These are phyloP conservation scores for Fusarium sacchari DNA, from an alignment of 2,329 filamentous ascomycete species.

Conservation along the genomic window DNA sequence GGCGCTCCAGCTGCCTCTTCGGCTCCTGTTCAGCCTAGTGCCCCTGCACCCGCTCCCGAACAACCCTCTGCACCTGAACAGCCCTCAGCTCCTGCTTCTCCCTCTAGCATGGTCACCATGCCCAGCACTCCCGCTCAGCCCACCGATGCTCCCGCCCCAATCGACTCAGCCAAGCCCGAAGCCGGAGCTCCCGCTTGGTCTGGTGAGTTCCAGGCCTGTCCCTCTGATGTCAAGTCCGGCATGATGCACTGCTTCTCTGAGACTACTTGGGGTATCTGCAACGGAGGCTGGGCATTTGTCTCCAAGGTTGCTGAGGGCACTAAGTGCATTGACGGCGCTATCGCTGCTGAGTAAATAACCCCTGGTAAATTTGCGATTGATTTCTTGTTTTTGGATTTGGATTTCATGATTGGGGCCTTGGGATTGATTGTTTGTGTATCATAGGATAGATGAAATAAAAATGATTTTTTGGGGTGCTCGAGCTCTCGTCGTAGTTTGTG, in stretches of 20 bases:
- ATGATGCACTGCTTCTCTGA: conserved; percentile 30
- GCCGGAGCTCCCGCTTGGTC: conserved; percentile 20
- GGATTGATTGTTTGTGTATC: not conserved
- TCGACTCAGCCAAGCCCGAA: not conserved
- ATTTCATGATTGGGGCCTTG: fast-evolving
- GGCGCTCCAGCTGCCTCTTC: not conserved
- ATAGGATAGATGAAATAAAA: not conserved
- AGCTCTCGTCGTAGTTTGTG: not conserved
- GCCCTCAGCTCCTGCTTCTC: not conserved
- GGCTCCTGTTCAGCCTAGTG: not conserved
- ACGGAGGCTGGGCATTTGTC: conserved; percentile 35
- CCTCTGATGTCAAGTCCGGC: conserved; percentile 2
- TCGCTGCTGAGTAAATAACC: not conserved
- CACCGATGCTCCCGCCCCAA: not conserved
- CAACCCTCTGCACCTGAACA: not conserved
- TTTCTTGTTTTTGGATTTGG: not conserved
- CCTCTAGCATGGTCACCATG: not conserved
- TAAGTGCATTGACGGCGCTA: conserved; percentile 30
- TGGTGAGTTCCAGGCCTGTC: conserved; percentile 21
- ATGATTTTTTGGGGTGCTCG: not conserved
- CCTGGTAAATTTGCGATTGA: fast-evolving
- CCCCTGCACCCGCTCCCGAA: not conserved
- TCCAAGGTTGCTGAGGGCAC: conserved; percentile 33
- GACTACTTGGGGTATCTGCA: conserved; percentile 39
- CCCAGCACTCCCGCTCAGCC: not conserved